phyloP scores from a whole-genome alignment of 768 basidiomycete genomes.

The Boletus edulis region DNA sequence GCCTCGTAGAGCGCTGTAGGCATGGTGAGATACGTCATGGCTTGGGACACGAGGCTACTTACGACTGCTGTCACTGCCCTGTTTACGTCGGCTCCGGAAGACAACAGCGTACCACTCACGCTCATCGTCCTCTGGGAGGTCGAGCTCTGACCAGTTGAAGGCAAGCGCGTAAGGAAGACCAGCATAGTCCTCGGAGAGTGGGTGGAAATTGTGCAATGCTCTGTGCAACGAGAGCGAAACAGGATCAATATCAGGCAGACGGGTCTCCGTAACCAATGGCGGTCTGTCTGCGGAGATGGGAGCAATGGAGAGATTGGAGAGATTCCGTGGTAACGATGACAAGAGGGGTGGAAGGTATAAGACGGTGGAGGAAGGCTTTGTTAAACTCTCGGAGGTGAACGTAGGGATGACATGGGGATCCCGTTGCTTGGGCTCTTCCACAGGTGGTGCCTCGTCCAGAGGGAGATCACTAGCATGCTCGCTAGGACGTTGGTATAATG shows the following conservation, averaged over 20 bases:
- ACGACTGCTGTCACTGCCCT: constrained; percentile 69
- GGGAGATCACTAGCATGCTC: not conserved
- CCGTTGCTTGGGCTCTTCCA: constrained; percentile 15
- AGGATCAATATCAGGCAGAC: constrained; percentile 82
- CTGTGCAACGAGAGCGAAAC: constrained; percentile 83
- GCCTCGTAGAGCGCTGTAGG: constrained; percentile 78
- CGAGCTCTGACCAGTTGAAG: constrained; percentile 85
- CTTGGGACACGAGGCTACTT: constrained; percentile 19
- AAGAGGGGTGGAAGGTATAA: constrained; percentile 85
- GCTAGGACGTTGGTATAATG: not conserved
- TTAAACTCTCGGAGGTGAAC: constrained; percentile 41
- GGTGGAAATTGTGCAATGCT: constrained; percentile 75
- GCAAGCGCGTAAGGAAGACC: constrained; percentile 61
- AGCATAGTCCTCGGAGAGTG: constrained; percentile 61
- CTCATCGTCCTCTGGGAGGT: constrained; percentile 66
- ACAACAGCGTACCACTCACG: constrained; percentile 92
- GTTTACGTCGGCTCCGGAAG: constrained; percentile 76
- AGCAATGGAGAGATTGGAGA: constrained; percentile 33
- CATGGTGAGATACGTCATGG: constrained; percentile 1
- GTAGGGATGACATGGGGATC: constrained; percentile 58
- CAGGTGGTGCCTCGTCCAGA: not conserved
- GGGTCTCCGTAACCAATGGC: constrained; percentile 64
- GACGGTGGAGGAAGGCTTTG: constrained; percentile 45
- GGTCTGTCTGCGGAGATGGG: constrained; percentile 31
- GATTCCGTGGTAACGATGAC: constrained; percentile 61